Base-by-base conservation (phyloP, 129 eudicot species). In the Erigeron canadensis region DNA sequence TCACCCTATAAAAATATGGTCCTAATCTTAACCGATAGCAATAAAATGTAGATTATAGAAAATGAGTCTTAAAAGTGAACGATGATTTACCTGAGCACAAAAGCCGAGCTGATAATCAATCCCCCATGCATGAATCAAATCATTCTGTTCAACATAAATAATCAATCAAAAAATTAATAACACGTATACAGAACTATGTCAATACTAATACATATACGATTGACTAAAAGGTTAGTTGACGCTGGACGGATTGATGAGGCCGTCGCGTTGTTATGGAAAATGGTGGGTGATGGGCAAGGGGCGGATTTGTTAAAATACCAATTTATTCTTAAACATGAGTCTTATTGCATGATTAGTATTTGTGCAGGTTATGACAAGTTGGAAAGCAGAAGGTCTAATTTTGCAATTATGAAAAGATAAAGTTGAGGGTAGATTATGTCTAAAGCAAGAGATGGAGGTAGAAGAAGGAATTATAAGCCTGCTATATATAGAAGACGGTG, bases 71-170 rank as follows among this genome's bases (percentile, higher is more conserved):
- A 61, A 16, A 4, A 39, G 17, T 22, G 63, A 23, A 15, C 0
- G 15, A 44, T 51, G 65, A 60, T 47, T 66, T 75, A 68, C 98
- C 98, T 93, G 96, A 47, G 98, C 98, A 82, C 98, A 93, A 75
- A 89, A 93, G 37, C 98, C 98, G 57, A 93, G 98, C 73, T 85
- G 82, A 80, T 61, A 84, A 82, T 93, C 98, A 45, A 93, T 74
- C 45, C 98, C 98, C 98, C 98, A 93, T 5, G 88, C 98, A 80
- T 93, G 98, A 77, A 93, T 85, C 86, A 93, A 67, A 79, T 93
- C 98, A 70, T 84, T 93, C 95, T 91, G 94, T 77, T 48, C 38
- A 48, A 61, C 34, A 38, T 38, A 74, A 46, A 48, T n/a, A 61
- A 68, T 38, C 37, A 43, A 39, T 2, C 5, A 13, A 60, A 34